phyloP scores from a whole-genome alignment of 345 rosid species.

The Camelina hispida region DNA sequence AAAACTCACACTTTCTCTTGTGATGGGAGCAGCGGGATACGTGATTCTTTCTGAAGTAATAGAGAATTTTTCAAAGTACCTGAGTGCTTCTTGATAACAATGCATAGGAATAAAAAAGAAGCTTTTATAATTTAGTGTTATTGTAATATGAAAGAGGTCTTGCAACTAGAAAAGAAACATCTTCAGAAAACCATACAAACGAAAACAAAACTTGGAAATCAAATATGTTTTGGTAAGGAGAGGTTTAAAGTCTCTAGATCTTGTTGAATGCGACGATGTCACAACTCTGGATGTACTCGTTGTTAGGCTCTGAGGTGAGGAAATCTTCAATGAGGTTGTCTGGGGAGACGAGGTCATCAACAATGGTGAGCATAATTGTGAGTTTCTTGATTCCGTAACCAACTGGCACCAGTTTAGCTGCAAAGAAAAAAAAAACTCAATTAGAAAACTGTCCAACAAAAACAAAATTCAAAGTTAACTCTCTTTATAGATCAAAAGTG shows the following conservation, averaged over 20 bases:
- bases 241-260: conserved; percentile 53
- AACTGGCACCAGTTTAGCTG: conserved; percentile 88
- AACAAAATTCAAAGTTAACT: not conserved
- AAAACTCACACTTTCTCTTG: conserved; percentile 58
- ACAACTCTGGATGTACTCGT: conserved; percentile 82
- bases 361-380: conserved; percentile 84
- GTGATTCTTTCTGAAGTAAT: conserved; percentile 64
- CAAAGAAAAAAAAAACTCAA: conserved; percentile 7
- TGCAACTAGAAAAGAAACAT: conserved; percentile 26
- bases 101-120: not conserved
- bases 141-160: conserved; percentile 30
- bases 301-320: conserved; percentile 77
- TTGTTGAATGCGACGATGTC: conserved; percentile 98
- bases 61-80: conserved; percentile 26
- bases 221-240: conserved; percentile 18
- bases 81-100: not conserved
- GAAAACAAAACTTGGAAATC: conserved; percentile 29
- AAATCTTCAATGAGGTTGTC: conserved; percentile 77
- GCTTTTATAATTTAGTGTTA: conserved; percentile 12
- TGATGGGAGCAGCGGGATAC: conserved; percentile 67
- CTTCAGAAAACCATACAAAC: conserved; percentile 6
- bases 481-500: not conserved
- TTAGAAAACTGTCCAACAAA: not conserved
- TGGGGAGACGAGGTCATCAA: conserved; percentile 92
- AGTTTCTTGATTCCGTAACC: conserved; percentile 96